Evolutionary conservation across 768 basidiomycete genomes (phyloP).

Genomic region (Amanita brunnescens): DNA sequence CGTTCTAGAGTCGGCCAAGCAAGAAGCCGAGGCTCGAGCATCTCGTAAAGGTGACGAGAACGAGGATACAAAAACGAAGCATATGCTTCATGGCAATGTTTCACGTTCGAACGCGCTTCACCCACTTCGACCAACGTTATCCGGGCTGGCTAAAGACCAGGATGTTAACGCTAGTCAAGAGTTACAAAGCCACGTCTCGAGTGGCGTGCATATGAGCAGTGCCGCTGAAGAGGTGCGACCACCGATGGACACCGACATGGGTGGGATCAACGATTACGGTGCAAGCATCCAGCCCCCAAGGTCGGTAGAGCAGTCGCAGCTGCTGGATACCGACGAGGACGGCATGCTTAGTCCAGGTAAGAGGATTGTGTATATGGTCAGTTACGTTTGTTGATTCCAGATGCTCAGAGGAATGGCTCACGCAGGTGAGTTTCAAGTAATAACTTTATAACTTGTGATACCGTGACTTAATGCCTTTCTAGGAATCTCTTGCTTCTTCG

Average conservation of each 20-base stretch:
- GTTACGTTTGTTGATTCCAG: background rate
- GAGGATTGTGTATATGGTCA: constrained; percentile 15
- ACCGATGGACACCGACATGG: constrained; percentile 11
- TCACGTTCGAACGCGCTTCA: background rate
- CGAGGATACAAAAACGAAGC: background rate
- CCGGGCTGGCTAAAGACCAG: background rate
- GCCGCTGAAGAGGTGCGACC: constrained; percentile 2
- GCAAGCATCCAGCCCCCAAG: constrained; percentile 27
- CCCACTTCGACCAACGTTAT: background rate
- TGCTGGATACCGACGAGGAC: constrained; percentile 55
- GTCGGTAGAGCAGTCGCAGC: constrained; percentile 35
- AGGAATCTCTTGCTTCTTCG: constrained; percentile 5
- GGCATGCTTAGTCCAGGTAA: constrained; percentile 62
- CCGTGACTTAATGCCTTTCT: background rate
- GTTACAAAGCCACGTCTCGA: background rate
- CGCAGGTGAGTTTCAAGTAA: background rate
- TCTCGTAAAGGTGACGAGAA: background rate
- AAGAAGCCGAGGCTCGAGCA: constrained; percentile 10
- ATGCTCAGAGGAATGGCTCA: constrained; percentile 5
- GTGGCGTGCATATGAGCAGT: constrained; percentile 3
- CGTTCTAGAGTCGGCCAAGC: constrained; percentile 24
- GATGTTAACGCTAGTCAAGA: background rate
- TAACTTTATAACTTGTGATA: background rate
- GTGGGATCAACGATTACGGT: constrained; percentile 22
- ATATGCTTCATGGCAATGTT: background rate